Evolutionary conservation across 371 early-diverging fungal species (phyloP), one percentile per base, ranked within the genome.

Genomic region (Blastocladiella emersonii): DNA sequence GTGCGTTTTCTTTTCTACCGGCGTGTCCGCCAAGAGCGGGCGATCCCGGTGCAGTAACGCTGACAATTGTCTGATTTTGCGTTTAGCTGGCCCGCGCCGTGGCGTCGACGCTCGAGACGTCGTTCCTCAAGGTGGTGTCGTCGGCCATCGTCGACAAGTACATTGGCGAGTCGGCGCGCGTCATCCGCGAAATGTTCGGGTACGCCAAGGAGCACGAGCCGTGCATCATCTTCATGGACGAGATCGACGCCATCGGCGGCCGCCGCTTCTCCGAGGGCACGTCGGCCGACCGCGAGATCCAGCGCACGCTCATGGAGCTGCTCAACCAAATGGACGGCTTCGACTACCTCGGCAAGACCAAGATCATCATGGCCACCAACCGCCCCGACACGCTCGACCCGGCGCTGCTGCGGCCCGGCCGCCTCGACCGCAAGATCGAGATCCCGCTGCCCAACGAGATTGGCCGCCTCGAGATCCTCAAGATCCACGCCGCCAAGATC

Each of bases 171-270:
- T 91, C 91, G 74, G 93, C 95, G 56, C 80, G 98, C 67, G 78
- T 99, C 65, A 88, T 98, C 62, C 82, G 99, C 65, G 98, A 98
- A 77, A 98, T 99, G 98, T 98, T 99, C 85, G 91, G 87, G 0
- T 99, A 99, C 76, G 99, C 99, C 48, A 90, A 88, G 70, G 93
- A 95, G 66, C 98, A 97, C 73, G 95, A 96, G 67, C 99, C 99
- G n/a, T 99, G 99, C 78, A 96, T 99, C 69, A 99, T 99, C 61
- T 99, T 99, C 73, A 94, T 99, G 96, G 99, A 99, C 76, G 99
- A 99, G 76, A 98, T 99, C 69, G 99, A 99, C 81, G 99, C 99
- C 43, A 99, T 99, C 78, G 99, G 99, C 72, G 98, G 99, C 12
- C 88, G 98, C 65, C 85, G 99, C 63, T 98, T 98, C 76, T 92